phyloP scores from a whole-genome alignment of 345 rosid species.

The Passiflora organensis region DNA sequence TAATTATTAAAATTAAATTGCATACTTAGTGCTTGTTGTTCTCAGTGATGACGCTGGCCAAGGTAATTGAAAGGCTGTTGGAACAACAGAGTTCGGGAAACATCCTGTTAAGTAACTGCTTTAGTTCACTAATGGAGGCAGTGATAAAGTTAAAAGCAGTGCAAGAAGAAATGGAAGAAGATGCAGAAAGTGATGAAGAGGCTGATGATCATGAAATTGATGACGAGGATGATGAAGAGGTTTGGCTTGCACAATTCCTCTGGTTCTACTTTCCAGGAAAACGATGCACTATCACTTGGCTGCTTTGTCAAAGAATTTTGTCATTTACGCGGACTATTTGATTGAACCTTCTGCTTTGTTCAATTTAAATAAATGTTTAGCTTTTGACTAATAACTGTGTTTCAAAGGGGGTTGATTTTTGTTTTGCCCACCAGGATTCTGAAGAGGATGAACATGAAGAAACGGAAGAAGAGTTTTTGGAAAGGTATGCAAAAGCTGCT shows the following conservation, averaged over 20 bases:
- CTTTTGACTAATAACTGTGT: background rate
- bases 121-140: slow-evolving; percentile 56
- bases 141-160: slow-evolving; percentile 44
- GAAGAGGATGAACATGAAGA: slow-evolving; percentile 71
- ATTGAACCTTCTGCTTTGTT: background rate
- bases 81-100: slow-evolving; percentile 35
- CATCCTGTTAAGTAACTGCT: slow-evolving; percentile 44
- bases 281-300: background rate
- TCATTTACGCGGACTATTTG: background rate
- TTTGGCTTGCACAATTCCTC: slow-evolving; percentile 10
- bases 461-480: slow-evolving; percentile 78
- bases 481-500: slow-evolving; percentile 81
- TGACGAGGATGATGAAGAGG: slow-evolving; percentile 53
- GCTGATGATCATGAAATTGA: slow-evolving; percentile 37
- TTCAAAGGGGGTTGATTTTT: slow-evolving; percentile 1
- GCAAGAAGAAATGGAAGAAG: slow-evolving; percentile 48
- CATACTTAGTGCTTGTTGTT: slow-evolving; percentile 13
- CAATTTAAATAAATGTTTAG: slow-evolving; percentile 2
- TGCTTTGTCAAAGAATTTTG: background rate
- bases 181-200: slow-evolving; percentile 45
- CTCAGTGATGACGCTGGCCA: slow-evolving; percentile 58
- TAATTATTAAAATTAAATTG: background rate
- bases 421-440: slow-evolving; percentile 52
- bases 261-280: background rate
- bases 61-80: slow-evolving; percentile 54